These are phyloP conservation scores for Psidium guajava DNA, from an alignment of 345 rosid genomes.

Conservation along the genomic window DNA sequence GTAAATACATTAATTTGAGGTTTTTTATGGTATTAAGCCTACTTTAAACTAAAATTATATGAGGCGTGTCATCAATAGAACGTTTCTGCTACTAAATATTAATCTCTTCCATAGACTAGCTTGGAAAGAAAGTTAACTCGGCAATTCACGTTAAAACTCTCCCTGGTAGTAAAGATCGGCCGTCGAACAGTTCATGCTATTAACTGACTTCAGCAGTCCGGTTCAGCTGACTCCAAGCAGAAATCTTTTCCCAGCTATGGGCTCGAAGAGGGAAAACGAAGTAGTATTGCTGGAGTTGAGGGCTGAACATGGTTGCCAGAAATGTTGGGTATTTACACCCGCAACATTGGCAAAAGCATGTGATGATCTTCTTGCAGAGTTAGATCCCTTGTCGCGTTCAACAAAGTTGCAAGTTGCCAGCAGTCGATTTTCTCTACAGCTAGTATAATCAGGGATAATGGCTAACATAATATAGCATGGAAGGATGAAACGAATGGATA, in stretches of 20 bases:
- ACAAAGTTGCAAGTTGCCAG: not conserved
- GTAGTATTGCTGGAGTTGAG: not conserved
- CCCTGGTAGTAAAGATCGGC: not conserved
- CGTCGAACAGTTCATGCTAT: not conserved
- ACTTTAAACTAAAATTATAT: not conserved
- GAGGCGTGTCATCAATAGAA: not conserved
- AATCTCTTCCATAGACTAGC: not conserved
- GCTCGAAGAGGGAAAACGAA: not conserved
- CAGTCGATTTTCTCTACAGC: not conserved
- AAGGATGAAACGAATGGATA: not conserved
- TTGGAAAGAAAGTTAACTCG: not conserved
- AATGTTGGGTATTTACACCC: not conserved
- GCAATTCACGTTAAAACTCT: not conserved
- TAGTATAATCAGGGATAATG: not conserved
- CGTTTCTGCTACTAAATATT: not conserved
- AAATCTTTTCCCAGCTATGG: not conserved
- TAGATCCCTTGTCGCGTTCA: not conserved
- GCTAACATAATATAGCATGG: not conserved
- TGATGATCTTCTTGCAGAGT: not conserved
- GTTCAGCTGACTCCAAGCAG: not conserved
- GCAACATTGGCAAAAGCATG: not conserved
- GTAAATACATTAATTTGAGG: accelerated
- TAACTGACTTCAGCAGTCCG: not conserved
- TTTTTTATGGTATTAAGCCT: too few relatives aligned
- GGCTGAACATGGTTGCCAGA: not conserved